phyloP scores from a whole-genome alignment of 805 yeast genomes.

The Candida tallmaniae region DNA sequence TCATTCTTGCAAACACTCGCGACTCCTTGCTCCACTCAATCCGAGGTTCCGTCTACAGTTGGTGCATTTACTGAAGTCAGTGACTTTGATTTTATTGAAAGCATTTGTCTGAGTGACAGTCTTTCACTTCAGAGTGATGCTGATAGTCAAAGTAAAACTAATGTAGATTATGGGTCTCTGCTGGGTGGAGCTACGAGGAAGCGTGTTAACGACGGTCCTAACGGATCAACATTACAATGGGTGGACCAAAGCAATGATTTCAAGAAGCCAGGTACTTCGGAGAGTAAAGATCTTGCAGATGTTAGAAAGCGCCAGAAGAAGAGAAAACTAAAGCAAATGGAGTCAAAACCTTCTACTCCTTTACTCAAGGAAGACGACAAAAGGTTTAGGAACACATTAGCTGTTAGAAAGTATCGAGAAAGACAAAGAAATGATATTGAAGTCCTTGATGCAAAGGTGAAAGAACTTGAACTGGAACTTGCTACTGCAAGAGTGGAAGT shows the following conservation, averaged over 20 bases:
- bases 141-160: too few relatives aligned
- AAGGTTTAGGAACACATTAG: constrained; percentile 8
- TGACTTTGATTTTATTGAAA: too few relatives aligned
- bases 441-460: constrained; percentile 8
- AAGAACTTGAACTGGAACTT: constrained; percentile 7
- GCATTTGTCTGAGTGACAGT: too few relatives aligned
- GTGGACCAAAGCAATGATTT: not conserved
- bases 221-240: not conserved
- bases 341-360: not conserved
- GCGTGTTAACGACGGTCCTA: too few relatives aligned
- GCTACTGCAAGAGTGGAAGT: constrained; percentile 3
- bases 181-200: too few relatives aligned
- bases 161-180: too few relatives aligned
- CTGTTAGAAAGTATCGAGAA: constrained; percentile 11
- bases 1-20: too few relatives aligned
- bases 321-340: not conserved
- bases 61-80: too few relatives aligned
- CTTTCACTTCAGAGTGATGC: too few relatives aligned
- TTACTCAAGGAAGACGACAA: not conserved
- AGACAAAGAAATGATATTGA: constrained; percentile 10
- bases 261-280: not conserved
- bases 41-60: too few relatives aligned
- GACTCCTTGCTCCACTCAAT: too few relatives aligned
- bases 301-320: constrained; percentile 1
- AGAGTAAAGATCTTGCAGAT: not conserved